A percentile compares a stretch with the other conserved stretches of the same genome.
Evolutionary conservation across 257 asterid species (phyloP).

Genomic region (Verbena officinalis): DNA sequence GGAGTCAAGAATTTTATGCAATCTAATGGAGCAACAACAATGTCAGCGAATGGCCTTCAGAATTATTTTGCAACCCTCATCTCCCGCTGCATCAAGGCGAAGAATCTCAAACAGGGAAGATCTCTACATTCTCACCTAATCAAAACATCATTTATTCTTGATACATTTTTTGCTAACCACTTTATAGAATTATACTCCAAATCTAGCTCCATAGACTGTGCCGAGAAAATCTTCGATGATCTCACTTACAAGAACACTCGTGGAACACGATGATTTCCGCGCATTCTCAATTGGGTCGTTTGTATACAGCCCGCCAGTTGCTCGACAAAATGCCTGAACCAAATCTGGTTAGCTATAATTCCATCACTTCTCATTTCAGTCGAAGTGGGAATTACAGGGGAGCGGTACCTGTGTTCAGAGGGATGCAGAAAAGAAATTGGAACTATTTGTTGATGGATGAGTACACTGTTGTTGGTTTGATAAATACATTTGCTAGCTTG

Average conservation of each 20-base stretch:
- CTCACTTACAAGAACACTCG: conserved; percentile 52
- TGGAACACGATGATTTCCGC: conserved; percentile 60
- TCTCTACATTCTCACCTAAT: too few relatives aligned
- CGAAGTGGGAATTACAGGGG: conserved; percentile 43
- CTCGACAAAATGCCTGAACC: conserved; percentile 70
- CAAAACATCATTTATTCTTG: too few relatives aligned
- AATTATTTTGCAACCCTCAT: conserved; percentile 31
- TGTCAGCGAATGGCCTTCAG: conserved; percentile 2
- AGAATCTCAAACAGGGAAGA: conserved; percentile 60
- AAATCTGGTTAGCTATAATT: conserved; percentile 56
- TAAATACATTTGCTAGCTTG: conserved; percentile 47
- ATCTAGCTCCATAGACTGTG: conserved; percentile 50
- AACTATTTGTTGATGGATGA: conserved; percentile 48
- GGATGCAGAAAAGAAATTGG: conserved; percentile 24
- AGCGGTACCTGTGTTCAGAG: conserved; percentile 39
- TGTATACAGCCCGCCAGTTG: conserved; percentile 42
- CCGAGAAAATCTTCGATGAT: conserved; percentile 47
- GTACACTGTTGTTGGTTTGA: conserved; percentile 58
- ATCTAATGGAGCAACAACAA: conserved; percentile 21
- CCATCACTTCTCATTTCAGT: conserved; percentile 50
- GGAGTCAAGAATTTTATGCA: conserved; percentile 17
- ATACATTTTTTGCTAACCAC: conserved; percentile 59
- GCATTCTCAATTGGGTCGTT: conserved; percentile 37
- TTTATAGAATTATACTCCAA: conserved; percentile 53
- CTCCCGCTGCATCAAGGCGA: conserved; percentile 56